Evolutionary conservation across 139 green algal species (phyloP), one percentile per base, ranked within the genome.

Genomic region (Ulvella scutata): DNA sequence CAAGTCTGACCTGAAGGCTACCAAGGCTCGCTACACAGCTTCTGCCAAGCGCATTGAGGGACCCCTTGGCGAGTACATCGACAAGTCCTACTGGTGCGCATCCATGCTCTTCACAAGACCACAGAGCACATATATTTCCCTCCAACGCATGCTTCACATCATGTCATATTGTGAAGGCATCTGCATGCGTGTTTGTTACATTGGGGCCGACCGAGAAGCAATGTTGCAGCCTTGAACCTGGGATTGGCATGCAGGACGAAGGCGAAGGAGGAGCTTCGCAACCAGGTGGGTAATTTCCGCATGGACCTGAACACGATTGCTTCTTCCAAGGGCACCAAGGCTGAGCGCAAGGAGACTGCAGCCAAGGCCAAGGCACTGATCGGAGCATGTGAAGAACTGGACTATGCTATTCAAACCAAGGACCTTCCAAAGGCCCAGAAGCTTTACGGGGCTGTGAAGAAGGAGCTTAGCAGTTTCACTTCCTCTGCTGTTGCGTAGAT

Each of bases 81-180:
- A 87, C 72, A 96, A 96, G 90, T 80, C 81, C 35, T 97, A 97
- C 90, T 97, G 91, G 90, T 91, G 78, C 38, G 86, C 37, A n/a
- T 23, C 38, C 0, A 26, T n/a, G 72, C 13, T 34, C 62, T 17
- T 51, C 43, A 40, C 26, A n/a, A n/a, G n/a, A n/a, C n/a, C n/a
- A n/a, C n/a, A n/a, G n/a, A n/a, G n/a, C n/a, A n/a, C n/a, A n/a
- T n/a, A n/a, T n/a, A n/a, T n/a, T n/a, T n/a, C n/a, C n/a, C n/a
- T n/a, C n/a, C n/a, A n/a, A n/a, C n/a, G n/a, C n/a, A n/a, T n/a
- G n/a, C n/a, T n/a, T n/a, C n/a, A n/a, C n/a, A n/a, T n/a, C n/a
- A n/a, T n/a, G n/a, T n/a, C n/a, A n/a, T n/a, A n/a, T n/a, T n/a
- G n/a, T n/a, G n/a, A n/a, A n/a, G n/a, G n/a, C n/a, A n/a, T n/a